Evolutionary conservation across 202 grass and related monocot genomes (phyloP).

Genomic region (Brachypodium distachyon): DNA sequence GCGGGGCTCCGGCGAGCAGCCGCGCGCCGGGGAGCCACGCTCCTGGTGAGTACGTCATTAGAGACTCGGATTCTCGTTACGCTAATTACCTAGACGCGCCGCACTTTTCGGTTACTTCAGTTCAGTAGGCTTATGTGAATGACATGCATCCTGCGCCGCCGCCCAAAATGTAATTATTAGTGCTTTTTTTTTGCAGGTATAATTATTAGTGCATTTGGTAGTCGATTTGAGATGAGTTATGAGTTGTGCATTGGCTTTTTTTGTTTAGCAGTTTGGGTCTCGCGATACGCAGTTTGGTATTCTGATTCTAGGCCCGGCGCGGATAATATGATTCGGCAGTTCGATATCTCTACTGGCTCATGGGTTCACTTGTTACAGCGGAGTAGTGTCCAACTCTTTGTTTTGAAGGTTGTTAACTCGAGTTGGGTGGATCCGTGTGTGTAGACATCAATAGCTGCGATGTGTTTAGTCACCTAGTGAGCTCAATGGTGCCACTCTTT

Average conservation of each 20-base stretch:
- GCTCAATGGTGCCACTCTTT: background rate
- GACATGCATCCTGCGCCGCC: background rate
- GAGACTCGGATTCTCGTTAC: background rate
- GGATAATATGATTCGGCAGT: background rate
- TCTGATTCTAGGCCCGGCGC: too few relatives aligned
- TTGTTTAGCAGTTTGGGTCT: background rate
- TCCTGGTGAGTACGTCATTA: constrained; percentile 14
- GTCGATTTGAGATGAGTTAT: too few relatives aligned
- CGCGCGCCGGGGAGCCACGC: constrained; percentile 1
- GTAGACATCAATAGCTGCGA: background rate
- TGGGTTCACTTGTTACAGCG: background rate
- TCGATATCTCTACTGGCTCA: background rate
- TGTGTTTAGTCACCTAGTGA: background rate
- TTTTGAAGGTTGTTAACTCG: background rate
- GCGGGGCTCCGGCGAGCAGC: constrained; percentile 18
- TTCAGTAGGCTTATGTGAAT: background rate
- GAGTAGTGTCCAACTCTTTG: background rate
- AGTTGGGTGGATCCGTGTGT: background rate
- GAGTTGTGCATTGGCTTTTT: background rate
- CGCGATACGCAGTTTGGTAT: background rate
- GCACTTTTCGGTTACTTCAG: background rate
- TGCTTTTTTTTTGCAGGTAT: too few relatives aligned
- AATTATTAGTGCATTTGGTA: too few relatives aligned
- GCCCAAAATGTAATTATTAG: too few relatives aligned
- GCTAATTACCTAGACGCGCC: too few relatives aligned